These are phyloP conservation scores for Starmerella bombicola DNA, from an alignment of 805 yeast genomes.

Conservation along the genomic window DNA sequence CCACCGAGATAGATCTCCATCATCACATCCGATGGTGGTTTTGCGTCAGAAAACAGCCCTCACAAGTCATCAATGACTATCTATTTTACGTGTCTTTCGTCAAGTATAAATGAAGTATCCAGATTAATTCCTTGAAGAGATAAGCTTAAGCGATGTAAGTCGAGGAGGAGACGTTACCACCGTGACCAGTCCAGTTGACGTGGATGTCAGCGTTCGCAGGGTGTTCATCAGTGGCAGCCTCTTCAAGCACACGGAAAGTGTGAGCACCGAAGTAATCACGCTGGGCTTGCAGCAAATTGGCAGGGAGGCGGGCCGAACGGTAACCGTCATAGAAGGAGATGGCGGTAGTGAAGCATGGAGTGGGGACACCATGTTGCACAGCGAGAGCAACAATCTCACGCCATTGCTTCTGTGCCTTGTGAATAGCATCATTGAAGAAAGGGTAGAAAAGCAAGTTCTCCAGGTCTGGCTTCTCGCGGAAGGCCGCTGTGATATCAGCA, in stretches of 20 bases:
- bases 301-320: slow-evolving; percentile 92
- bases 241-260: slow-evolving; percentile 92
- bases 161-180: slow-evolving; percentile 94
- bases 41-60: no score
- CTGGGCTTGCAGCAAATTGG: slow-evolving; percentile 97
- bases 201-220: slow-evolving; percentile 78
- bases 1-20: no score
- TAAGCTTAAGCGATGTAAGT: slow-evolving; percentile 71
- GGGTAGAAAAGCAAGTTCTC: slow-evolving; percentile 93
- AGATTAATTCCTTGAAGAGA: no score
- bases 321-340: slow-evolving; percentile 96
- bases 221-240: slow-evolving; percentile 59
- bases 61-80: no score
- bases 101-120: no score
- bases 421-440: slow-evolving; percentile 83
- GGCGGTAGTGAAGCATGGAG: slow-evolving; percentile 96
- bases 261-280: slow-evolving; percentile 99
- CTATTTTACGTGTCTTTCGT: no score
- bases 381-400: slow-evolving; percentile 74
- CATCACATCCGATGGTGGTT: no score
- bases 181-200: slow-evolving; percentile 98
- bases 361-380: slow-evolving; percentile 79
- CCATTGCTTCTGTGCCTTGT: slow-evolving; percentile 93
- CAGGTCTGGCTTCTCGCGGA: slow-evolving; percentile 81
- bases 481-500: slow-evolving; percentile 93